phyloP scores from a whole-genome alignment of 805 yeast genomes.

The Hanseniaspora taiwanica region DNA sequence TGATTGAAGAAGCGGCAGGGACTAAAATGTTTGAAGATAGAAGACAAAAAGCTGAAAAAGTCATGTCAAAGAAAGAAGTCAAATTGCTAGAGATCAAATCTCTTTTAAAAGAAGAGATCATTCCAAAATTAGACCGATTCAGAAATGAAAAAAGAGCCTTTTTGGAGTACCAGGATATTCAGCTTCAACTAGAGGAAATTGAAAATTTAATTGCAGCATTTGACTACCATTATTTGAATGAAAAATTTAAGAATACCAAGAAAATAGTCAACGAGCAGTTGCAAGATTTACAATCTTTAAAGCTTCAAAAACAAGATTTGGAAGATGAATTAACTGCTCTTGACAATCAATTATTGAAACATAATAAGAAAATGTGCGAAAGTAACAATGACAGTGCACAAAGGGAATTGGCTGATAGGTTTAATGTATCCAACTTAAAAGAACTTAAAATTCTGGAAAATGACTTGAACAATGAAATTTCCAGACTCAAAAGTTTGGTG shows the following conservation, averaged over 20 bases:
- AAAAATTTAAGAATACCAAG: conserved; percentile 21
- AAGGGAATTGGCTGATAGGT: too few relatives aligned
- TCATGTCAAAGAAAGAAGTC: conserved; percentile 82
- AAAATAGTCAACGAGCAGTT: conserved; percentile 33
- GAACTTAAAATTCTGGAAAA: conserved; percentile 32
- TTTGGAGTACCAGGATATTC: conserved; percentile 76
- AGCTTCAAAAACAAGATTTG: conserved; percentile 46
- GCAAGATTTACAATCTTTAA: too few relatives aligned
- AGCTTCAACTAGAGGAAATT: conserved; percentile 63
- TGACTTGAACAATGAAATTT: conserved; percentile 44
- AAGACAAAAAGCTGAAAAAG: conserved; percentile 79
- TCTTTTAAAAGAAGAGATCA: conserved; percentile 73
- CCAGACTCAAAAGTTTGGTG: conserved; percentile 52
- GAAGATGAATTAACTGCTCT: too few relatives aligned
- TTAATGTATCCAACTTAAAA: too few relatives aligned
- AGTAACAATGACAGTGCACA: conserved; percentile 38
- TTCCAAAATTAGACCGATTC: conserved; percentile 75
- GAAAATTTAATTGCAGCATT: conserved; percentile 66
- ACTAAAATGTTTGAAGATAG: conserved; percentile 92
- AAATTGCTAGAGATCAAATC: conserved; percentile 67
- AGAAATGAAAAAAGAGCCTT: conserved; percentile 72
- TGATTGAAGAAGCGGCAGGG: conserved; percentile 97
- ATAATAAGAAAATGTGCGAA: conserved; percentile 31
- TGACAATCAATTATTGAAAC: too few relatives aligned
- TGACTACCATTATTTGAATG: conserved; percentile 37